Evolutionary conservation across 805 yeast species (phyloP).

Genomic region (Spathaspora arborariae): DNA sequence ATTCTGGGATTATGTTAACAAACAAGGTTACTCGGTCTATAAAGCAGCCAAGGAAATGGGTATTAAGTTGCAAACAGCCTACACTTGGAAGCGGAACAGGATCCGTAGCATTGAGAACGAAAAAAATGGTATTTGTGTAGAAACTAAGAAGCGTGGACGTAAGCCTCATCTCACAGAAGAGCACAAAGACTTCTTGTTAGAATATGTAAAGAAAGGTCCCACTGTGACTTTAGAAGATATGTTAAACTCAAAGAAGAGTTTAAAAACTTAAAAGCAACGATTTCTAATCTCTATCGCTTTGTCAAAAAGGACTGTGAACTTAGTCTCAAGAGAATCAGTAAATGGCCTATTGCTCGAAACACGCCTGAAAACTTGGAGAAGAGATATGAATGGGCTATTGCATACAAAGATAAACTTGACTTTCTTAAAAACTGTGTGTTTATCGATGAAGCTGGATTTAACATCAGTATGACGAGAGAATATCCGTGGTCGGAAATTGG

Average conservation of each 20-base stretch:
- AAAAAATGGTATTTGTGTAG: too few species aligned
- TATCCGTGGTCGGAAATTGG: constrained; percentile 4
- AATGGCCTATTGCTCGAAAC: background rate
- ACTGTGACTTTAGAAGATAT: too few species aligned
- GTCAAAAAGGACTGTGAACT: background rate
- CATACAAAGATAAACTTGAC: background rate
- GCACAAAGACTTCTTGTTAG: too few species aligned
- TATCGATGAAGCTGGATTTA: constrained; percentile 14
- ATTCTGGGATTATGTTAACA: background rate
- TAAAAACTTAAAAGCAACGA: too few species aligned
- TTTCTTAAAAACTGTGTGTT: constrained; percentile 9
- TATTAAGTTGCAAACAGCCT: background rate
- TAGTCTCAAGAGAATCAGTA: background rate
- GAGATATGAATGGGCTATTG: background rate
- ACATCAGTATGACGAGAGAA: constrained; percentile 10
- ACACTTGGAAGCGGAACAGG: background rate
- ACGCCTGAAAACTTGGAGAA: background rate
- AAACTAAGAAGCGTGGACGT: too few species aligned
- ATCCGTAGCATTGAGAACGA: background rate
- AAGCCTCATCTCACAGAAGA: too few species aligned
- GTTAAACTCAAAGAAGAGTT: too few species aligned
- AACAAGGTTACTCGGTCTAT: background rate
- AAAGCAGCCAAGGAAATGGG: background rate
- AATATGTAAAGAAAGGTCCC: too few species aligned
- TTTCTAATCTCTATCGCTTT: background rate